A percentile compares a stretch with the other conserved stretches of the same genome.
Evolutionary conservation across 257 asterid genomes (phyloP).

Genomic region (Buddleja alternifolia): DNA sequence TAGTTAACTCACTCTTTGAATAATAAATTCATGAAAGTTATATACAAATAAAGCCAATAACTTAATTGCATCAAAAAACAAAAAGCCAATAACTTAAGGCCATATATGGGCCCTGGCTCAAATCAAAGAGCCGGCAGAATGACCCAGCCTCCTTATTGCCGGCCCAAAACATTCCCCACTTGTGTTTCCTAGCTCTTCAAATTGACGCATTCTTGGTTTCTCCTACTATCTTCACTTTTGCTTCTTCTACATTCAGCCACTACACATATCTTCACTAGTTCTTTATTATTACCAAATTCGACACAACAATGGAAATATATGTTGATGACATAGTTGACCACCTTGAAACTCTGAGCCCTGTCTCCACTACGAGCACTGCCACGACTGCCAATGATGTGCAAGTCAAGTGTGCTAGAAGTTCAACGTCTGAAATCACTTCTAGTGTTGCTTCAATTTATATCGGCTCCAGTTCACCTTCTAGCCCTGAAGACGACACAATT

Average conservation of each 20-base stretch:
- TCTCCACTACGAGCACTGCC: constrained; percentile 31
- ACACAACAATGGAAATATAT: constrained; percentile 35
- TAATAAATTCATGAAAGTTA: too few species aligned
- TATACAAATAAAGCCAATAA: too few species aligned
- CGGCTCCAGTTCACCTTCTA: constrained; percentile 29
- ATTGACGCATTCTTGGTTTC: constrained; percentile 24
- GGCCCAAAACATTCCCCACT: constrained; percentile 53
- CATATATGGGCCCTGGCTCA: constrained; percentile 41
- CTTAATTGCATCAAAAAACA: too few species aligned
- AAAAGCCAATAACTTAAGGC: constrained; percentile 28
- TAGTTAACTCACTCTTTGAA: too few species aligned
- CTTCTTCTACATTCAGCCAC: background rate
- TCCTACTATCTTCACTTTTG: background rate
- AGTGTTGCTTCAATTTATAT: constrained; percentile 15
- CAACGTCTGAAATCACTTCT: constrained; percentile 30
- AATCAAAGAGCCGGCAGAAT: constrained; percentile 57
- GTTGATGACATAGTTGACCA: constrained; percentile 4
- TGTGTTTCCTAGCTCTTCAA: background rate
- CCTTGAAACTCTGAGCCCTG: constrained; percentile 20
- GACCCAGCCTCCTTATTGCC: constrained; percentile 51
- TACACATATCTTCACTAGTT: constrained; percentile 4
- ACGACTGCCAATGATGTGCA: constrained; percentile 13
- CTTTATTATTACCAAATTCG: background rate
- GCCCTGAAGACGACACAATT: background rate
- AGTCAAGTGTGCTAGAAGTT: constrained; percentile 18